Percentiles rank a stretch among this genome's conserved stretches.
Conservation (phyloP, 345 rosid species). For the Gossypium rotundifolium region DNA sequence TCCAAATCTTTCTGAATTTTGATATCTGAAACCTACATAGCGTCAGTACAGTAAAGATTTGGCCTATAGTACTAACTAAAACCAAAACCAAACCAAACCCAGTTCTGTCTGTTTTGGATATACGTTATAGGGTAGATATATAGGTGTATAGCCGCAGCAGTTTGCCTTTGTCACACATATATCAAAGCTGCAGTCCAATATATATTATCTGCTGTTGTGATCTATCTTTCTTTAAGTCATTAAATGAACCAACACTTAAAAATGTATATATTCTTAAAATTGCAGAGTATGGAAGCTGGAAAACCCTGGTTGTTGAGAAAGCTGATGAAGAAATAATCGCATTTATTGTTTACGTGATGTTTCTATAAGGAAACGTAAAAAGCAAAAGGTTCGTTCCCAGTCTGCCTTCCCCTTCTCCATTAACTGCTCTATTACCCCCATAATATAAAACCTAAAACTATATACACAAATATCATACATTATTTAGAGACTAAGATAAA, state of each 20-base stretch:
- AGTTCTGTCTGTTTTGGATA: neutral
- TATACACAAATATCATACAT: neutral
- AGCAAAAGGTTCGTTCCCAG: conserved; percentile 19
- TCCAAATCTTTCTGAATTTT: neutral
- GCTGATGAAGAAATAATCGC: conserved; percentile 6
- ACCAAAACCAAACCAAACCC: neutral
- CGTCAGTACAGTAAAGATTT: conserved; percentile 16
- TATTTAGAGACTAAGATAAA: neutral
- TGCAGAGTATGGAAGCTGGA: conserved; percentile 16
- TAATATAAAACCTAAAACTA: neutral
- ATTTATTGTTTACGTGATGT: conserved; percentile 13
- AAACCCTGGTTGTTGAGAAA: conserved; percentile 10
- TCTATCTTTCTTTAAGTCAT: neutral
- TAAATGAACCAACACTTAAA: neutral
- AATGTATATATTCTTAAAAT: conserved; percentile 3
- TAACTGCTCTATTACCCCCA: neutral
- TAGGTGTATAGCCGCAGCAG: neutral
- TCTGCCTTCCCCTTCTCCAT: neutral
- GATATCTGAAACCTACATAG: conserved; percentile 5
- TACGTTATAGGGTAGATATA: neutral
- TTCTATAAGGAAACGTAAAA: conserved; percentile 13
- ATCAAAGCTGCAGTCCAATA: neutral
- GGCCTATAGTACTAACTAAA: neutral
- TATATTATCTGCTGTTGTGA: neutral
- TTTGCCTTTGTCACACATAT: neutral